Base-by-base conservation (phyloP, 2,329 filamentous ascomycete genomes). In the Chlorencoelia australis region DNA sequence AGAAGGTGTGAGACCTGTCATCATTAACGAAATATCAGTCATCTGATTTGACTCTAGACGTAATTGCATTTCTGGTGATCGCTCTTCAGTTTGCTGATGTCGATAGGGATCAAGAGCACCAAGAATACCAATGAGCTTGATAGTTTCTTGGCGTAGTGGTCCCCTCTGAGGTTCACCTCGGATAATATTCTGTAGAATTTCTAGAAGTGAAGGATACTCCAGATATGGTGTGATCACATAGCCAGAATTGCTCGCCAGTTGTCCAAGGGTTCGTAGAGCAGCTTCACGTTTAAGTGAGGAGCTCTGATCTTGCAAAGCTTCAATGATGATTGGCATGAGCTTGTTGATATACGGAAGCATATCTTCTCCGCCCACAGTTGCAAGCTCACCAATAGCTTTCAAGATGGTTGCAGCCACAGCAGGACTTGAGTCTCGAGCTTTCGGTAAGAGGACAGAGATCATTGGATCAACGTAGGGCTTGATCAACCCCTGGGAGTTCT, bases 401-500 rank as follows among this genome's bases (percentile, higher is more conserved):
- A 98, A 68, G n/a, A 94, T 94, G 2, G 88, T 94, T 2, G 91
- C 85, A 15, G 91, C 88, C 10, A 98, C 91, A 25, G 85, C 83
- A 0, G 88, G 75, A 48, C 86, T 91, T 1, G 75, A 60, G 56
- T 98, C 93, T 38, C 75, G 79, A 5, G 89, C 85, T 58, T 95
- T 96, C 1, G 91, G 91, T 2, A 98, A 66, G n/a, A 98, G 71
- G 2, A 95, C 87, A 9, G 82, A 82, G 36, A 96, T 84, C 74
- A 98, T 96, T 2, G 91, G 87, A 53, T 95, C 87, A 30, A 98
- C 91, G 52, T 96, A 96, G 3, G 91, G 89, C 58, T 89, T 89
- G 56, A 98, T 94, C 9, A 98, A 71, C 37, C 81, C 82, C 42
- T 93, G 89, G 0, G 91, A 89, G 53, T 95, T 93, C 45, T 87